These are phyloP conservation scores for Scytalidium lignicola DNA, from an alignment of 2,329 filamentous ascomycete species.

Conservation along the genomic window DNA sequence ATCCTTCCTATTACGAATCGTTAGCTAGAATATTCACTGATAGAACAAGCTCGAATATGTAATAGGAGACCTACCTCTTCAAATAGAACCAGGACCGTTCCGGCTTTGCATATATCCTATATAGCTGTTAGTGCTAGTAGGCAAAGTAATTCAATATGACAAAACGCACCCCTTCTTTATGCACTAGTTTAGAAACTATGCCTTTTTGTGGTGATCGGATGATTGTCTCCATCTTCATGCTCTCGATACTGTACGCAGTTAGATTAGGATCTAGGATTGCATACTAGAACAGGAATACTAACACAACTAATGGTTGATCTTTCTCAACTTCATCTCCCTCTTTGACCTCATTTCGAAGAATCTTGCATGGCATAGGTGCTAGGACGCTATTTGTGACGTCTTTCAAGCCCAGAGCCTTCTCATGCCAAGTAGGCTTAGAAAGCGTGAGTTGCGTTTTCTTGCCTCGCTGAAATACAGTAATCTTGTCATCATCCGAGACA, in stretches of 20 bases:
- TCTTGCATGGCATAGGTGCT: slow-evolving; percentile 97
- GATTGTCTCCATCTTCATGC: slow-evolving; percentile 87
- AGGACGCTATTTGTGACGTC: slow-evolving; percentile 77
- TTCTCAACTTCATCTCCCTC: slow-evolving; percentile 80
- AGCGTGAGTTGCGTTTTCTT: slow-evolving; percentile 53
- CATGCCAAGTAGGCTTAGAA: slow-evolving; percentile 70
- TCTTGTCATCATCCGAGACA: slow-evolving; percentile 53
- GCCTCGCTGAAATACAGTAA: slow-evolving; percentile 74
- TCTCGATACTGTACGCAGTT: slow-evolving; percentile 57
- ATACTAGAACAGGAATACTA: slow-evolving; percentile 32
- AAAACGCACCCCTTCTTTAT: slow-evolving; percentile 64
- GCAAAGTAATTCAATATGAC: slow-evolving; percentile 2
- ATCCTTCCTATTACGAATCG: no score
- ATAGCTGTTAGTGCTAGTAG: slow-evolving; percentile 15
- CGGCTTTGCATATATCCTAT: slow-evolving; percentile 73
- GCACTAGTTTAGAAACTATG: slow-evolving; percentile 65
- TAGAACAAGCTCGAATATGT: no score
- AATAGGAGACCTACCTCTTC: slow-evolving; percentile 37
- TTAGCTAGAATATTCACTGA: no score
- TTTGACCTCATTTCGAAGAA: slow-evolving; percentile 80
- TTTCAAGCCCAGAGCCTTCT: slow-evolving; percentile 79
- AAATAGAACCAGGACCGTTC: slow-evolving; percentile 69
- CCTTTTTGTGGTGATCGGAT: slow-evolving; percentile 73
- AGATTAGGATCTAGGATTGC: slow-evolving; percentile 19
- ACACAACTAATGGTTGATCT: slow-evolving; percentile 82